Conservation (phyloP, 2,329 filamentous ascomycete genomes). For the Aureobasidium uvarum region DNA sequence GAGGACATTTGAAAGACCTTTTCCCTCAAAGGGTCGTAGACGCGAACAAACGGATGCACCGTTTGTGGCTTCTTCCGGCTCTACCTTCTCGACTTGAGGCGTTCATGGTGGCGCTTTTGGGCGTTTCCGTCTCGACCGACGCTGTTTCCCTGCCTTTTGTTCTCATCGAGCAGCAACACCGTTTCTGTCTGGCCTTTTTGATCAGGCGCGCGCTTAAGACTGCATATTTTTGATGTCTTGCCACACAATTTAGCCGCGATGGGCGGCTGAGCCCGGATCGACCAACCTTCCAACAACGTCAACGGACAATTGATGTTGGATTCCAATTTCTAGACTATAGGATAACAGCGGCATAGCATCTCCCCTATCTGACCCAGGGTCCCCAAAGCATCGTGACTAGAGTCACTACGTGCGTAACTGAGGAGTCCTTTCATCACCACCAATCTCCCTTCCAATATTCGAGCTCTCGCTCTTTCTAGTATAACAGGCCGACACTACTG, state of each 20-base stretch:
- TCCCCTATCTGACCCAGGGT: background rate
- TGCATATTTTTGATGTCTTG: background rate
- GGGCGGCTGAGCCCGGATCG: background rate
- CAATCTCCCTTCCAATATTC: background rate
- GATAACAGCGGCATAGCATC: background rate
- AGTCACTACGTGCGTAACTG: constrained; percentile 1
- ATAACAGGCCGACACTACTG: constrained; percentile 2
- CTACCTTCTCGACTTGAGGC: background rate
- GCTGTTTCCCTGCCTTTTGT: constrained; percentile 8
- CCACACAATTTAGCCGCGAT: background rate
- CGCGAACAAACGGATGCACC: background rate
- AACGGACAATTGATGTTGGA: constrained; percentile 1
- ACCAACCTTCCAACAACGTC: background rate
- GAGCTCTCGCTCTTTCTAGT: background rate
- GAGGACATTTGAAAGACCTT: background rate
- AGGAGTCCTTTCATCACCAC: background rate
- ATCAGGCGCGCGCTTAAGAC: constrained; percentile 15
- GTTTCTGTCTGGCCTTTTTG: constrained; percentile 16
- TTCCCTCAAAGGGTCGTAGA: background rate
- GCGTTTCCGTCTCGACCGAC: constrained; percentile 2
- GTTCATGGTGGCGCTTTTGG: constrained; percentile 5
- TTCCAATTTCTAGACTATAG: background rate
- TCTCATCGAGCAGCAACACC: constrained; percentile 7
- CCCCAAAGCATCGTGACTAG: too few relatives aligned
- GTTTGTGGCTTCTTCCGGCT: constrained; percentile 9